Evolutionary conservation across 2,329 filamentous ascomycete genomes (phyloP).

Genomic region (Cordyceps sp.): DNA sequence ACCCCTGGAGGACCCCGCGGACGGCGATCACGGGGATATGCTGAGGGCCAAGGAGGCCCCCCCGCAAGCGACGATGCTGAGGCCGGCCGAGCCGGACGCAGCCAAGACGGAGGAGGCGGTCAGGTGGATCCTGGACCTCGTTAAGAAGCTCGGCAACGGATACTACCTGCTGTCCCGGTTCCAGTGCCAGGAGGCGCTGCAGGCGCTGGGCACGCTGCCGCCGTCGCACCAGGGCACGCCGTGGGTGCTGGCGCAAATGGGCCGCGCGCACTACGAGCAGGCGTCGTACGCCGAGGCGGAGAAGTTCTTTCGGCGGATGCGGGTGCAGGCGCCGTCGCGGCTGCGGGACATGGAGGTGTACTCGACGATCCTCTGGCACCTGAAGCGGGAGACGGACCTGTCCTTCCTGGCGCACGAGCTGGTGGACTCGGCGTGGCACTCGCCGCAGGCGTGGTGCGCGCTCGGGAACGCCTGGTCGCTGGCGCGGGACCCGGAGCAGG

Average conservation of each 20-base stretch:
- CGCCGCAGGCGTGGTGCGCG: conserved; percentile 90
- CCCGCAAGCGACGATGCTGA: conserved; percentile 19
- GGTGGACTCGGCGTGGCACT: conserved; percentile 71
- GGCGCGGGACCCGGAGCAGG: conserved; percentile 84
- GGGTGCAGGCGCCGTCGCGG: conserved; percentile 63
- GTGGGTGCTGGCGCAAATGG: conserved; percentile 84
- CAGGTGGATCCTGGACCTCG: conserved; percentile 59
- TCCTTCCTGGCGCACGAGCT: conserved; percentile 86
- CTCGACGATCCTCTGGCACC: conserved; percentile 96
- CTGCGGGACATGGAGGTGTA: conserved; percentile 96
- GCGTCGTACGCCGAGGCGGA: conserved; percentile 75
- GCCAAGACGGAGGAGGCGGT: conserved; percentile 60
- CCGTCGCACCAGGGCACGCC: conserved; percentile 71
- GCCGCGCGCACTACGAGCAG: conserved; percentile 81
- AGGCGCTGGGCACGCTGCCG: conserved; percentile 55
- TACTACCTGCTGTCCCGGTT: conserved; percentile 69
- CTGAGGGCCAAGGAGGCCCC: conserved; percentile 26
- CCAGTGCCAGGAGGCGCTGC: conserved; percentile 60
- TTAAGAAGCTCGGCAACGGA: conserved; percentile 66
- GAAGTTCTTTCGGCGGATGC: conserved; percentile 66
- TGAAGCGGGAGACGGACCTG: conserved; percentile 81
- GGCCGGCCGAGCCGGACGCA: conserved; percentile 32
- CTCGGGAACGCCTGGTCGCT: conserved; percentile 91
- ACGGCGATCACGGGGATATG: conserved; percentile 50
- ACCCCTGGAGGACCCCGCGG: conserved; percentile 47